Conservation (phyloP, 352 stramenopile genomes). For the Pythium oligandrum region DNA sequence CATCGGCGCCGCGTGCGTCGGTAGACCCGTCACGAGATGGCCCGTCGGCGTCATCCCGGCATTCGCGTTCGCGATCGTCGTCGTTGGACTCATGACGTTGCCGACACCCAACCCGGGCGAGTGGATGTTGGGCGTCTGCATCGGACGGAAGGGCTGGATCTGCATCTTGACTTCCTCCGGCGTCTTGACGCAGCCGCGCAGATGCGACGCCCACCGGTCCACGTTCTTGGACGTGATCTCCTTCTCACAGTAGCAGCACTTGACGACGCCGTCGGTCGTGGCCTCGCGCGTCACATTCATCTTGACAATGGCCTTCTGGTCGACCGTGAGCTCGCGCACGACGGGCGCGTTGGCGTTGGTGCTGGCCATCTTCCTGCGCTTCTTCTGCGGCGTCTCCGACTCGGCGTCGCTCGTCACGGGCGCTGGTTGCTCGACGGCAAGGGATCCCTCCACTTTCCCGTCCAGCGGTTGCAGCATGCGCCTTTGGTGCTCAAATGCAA, state of each 20-base stretch:
- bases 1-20: constrained; percentile 10
- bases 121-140: not conserved
- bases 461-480: constrained; percentile 45
- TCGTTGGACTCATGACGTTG: not conserved
- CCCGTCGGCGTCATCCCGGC: constrained; percentile 5
- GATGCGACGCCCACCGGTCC: constrained; percentile 76
- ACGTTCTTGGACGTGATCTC: constrained; percentile 83
- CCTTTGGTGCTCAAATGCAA: not conserved
- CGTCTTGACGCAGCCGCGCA: constrained; percentile 72
- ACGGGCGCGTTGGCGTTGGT: constrained; percentile 11
- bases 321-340: constrained; percentile 54
- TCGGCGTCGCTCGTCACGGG: no score
- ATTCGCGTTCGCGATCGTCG: not conserved
- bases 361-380: constrained; percentile 20
- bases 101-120: not conserved
- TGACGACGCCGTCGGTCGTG: constrained; percentile 50
- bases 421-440: no score
- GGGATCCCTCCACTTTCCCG: constrained; percentile 23
- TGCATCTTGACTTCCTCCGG: constrained; percentile 71
- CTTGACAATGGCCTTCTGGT: constrained; percentile 74
- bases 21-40: constrained; percentile 11
- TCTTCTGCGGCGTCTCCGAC: not conserved
- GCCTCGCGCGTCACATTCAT: constrained; percentile 65
- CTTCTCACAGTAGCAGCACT: constrained; percentile 82
- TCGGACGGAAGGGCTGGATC: constrained; percentile 55